A percentile compares a stretch with the other conserved stretches of the same genome.
Conservation (phyloP, 1,139 yeast genomes). For the Pichia sp. region DNA sequence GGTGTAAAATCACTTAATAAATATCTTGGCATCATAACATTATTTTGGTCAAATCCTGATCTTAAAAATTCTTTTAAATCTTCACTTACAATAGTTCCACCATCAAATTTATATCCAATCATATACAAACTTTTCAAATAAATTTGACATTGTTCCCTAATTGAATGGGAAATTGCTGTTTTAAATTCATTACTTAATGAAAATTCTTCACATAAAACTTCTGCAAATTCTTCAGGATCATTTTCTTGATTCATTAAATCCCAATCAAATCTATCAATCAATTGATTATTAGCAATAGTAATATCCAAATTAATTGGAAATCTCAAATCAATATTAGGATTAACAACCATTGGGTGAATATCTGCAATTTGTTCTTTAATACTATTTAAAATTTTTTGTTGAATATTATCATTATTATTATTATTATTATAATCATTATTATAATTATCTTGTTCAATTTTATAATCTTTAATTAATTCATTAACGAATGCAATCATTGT, state of each 20-base stretch:
- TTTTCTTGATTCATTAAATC: conserved; percentile 76
- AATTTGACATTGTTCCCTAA: conserved; percentile 84
- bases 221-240: conserved; percentile 88
- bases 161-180: conserved; percentile 85
- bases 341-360: conserved; percentile 42
- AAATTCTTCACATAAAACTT: conserved; percentile 67
- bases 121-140: conserved; percentile 71
- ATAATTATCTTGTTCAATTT: conserved; percentile 30
- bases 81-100: conserved; percentile 74
- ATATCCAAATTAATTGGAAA: conserved; percentile 79
- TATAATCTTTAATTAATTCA: conserved; percentile 69
- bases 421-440: conserved; percentile 8
- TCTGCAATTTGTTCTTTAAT: conserved; percentile 78
- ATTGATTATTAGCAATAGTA: conserved; percentile 81
- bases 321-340: conserved; percentile 51
- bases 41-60: conserved; percentile 45
- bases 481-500: conserved; percentile 67
- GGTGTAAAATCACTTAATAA: conserved; percentile 67
- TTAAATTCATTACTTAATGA: conserved; percentile 81
- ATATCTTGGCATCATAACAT: conserved; percentile 47
- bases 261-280: conserved; percentile 94
- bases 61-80: conserved; percentile 64
- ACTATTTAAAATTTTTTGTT: conserved; percentile 41
- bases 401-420: conserved; percentile 26
- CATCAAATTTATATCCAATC: conserved; percentile 83